These are phyloP conservation scores for Pilobolus umbonatus DNA, from an alignment of 192 early-diverging fungal genomes.

Conservation along the genomic window DNA sequence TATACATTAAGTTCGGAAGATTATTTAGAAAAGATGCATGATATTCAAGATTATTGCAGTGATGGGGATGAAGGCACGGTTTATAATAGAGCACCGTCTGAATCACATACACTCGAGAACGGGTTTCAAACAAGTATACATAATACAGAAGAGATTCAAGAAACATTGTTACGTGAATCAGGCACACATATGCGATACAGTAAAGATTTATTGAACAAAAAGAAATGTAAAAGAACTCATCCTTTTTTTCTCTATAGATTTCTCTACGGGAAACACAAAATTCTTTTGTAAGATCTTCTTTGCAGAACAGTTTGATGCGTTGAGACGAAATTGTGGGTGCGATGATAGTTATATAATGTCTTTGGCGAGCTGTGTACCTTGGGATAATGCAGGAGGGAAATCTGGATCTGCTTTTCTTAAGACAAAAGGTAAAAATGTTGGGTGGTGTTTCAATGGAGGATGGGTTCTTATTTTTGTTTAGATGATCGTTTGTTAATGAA, in stretches of 20 bases:
- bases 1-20: slow-evolving; percentile 75
- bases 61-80: slow-evolving; percentile 8
- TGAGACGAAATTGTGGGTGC: slow-evolving; percentile 79
- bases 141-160: slow-evolving; percentile 47
- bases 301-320: slow-evolving; percentile 87
- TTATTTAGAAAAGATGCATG: slow-evolving; percentile 63
- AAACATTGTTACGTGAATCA: slow-evolving; percentile 60
- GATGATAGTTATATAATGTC: slow-evolving; percentile 83
- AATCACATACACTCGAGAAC: background rate
- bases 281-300: slow-evolving; percentile 90
- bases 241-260: slow-evolving; percentile 35
- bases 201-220: slow-evolving; percentile 31
- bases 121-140: slow-evolving; percentile 10
- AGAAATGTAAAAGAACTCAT: background rate
- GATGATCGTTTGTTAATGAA: slow-evolving; percentile 93
- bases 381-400: slow-evolving; percentile 85
- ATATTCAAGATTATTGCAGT: slow-evolving; percentile 27
- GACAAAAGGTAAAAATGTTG: slow-evolving; percentile 52
- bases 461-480: slow-evolving; percentile 12
- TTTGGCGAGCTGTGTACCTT: slow-evolving; percentile 80
- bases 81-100: background rate
- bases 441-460: background rate
- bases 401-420: slow-evolving; percentile 89
- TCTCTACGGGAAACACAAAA: slow-evolving; percentile 69
- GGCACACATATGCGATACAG: slow-evolving; percentile 74